phyloP scores from a whole-genome alignment of 371 early-diverging fungal species.

The Entomophthora muscae region DNA sequence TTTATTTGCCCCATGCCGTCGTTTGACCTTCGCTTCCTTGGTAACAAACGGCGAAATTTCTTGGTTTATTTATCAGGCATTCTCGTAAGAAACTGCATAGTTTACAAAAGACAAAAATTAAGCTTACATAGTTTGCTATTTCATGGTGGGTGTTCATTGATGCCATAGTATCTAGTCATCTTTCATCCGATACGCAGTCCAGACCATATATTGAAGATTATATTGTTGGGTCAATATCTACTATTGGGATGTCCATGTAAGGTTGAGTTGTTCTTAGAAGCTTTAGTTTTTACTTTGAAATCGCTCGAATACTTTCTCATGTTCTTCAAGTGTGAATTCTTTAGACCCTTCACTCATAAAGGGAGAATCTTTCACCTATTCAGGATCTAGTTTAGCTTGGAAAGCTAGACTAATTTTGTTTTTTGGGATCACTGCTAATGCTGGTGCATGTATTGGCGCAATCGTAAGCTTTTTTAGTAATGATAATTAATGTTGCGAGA shows the following conservation, averaged over 20 bases:
- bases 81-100: conserved; percentile 2
- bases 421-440: conserved; percentile 8
- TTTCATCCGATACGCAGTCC: not conserved
- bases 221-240: not conserved
- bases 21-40: not conserved
- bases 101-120: not conserved
- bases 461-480: conserved; percentile 2
- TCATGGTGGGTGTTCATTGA: conserved; percentile 10
- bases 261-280: not conserved
- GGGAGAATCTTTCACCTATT: conserved; percentile 8
- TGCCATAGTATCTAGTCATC: conserved; percentile 2
- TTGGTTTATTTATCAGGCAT: conserved; percentile 3
- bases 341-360: conserved; percentile 3
- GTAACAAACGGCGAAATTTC: not conserved
- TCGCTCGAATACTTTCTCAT: not conserved
- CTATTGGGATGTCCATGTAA: conserved; percentile 9
- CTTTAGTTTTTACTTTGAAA: not conserved
- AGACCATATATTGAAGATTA: conserved; percentile 9
- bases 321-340: conserved; percentile 6
- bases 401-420: conserved; percentile 8
- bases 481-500: not conserved
- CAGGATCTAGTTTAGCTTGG: conserved; percentile 7
- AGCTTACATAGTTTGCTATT: conserved; percentile 4
- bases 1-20: not conserved
- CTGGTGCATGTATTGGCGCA: conserved; percentile 6